Base-by-base conservation (phyloP, 495 filamentous ascomycete species). In the Friedmanniomyces endolithicus region DNA sequence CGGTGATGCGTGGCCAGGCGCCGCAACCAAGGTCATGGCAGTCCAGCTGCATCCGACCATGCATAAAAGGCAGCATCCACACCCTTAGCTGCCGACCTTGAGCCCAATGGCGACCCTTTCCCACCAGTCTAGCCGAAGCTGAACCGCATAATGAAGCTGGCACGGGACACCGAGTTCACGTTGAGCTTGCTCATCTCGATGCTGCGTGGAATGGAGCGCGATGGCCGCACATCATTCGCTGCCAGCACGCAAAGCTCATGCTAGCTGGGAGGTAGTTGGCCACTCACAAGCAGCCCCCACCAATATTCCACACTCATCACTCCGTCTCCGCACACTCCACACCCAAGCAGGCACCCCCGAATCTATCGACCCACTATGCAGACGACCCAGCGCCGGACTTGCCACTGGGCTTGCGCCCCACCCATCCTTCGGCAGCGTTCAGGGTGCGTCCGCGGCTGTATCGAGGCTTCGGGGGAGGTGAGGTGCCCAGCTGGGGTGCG, bases 201-300 rank as follows among this genome's bases (percentile, higher is more conserved):
- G 27, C 11, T 23, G 34, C 31, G 50, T n/a, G 40, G 43, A 52
- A 52, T 11, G 29, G 50, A 52, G 50, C 50, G 11, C 33, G 50
- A 40, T 40, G n/a, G 50, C 50, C 3, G 16, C 37, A 16, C 25
- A 19, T 34, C 40, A 54, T 54, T 54, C 39, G 47, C 25, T 54
- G 51, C 51, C 39, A 34, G 23, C 25, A 25, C 16, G 37, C n/a
- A n/a, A n/a, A 54, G 40, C 51, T 54, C 6, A 23, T 19, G 25
- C 3, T 27, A 54, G 51, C 51, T 54, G n/a, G 17, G n/a, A n/a
- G n/a, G n/a, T n/a, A n/a, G 2, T 44, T 1, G 51, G 12, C 51
- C 51, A 54, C 40, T 54, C 51, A 54, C 51, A 19, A 9, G n/a
- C 50, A 37, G 19, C 50, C 11, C 17, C 17, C 3, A 52, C 35